Percentiles rank a stretch among this genome's conserved stretches.
Evolutionary conservation across 139 green algal genomes (phyloP).

Genomic region (Gonium pectorale): DNA sequence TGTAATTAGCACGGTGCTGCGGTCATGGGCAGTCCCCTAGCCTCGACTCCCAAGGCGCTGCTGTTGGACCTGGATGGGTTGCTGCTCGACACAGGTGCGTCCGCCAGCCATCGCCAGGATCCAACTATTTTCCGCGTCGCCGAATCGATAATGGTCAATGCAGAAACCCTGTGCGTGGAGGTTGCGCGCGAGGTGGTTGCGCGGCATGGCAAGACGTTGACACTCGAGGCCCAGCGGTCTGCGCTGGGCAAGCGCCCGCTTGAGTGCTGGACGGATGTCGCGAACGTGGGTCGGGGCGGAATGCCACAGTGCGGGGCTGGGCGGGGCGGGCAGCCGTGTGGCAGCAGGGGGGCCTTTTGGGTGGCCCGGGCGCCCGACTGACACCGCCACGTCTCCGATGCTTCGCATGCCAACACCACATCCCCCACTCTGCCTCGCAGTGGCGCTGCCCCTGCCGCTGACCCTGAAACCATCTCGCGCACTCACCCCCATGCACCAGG

Average conservation of each 20-base stretch:
- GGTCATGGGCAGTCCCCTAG: no score
- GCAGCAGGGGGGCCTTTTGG: slow-evolving; percentile 8
- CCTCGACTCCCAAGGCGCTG: slow-evolving; percentile 62
- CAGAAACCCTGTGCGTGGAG: slow-evolving; percentile 78
- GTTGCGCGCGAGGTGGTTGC: slow-evolving; percentile 65
- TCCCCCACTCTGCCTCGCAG: no score
- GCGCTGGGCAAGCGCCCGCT: slow-evolving; percentile 80
- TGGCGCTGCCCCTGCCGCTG: no score
- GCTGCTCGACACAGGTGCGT: slow-evolving; percentile 80
- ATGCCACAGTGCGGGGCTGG: no score
- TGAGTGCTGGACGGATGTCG: slow-evolving; percentile 77
- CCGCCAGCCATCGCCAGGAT: no score
- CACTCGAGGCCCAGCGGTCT: slow-evolving; percentile 22
- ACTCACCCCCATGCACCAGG: neutral
- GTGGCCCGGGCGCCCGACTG: neutral
- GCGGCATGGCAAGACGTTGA: slow-evolving; percentile 61
- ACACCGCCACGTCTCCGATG: neutral
- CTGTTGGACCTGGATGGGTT: slow-evolving; percentile 91
- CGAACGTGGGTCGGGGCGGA: slow-evolving; percentile 18
- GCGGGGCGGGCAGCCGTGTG: neutral
- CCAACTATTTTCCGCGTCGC: neutral
- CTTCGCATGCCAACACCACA: neutral
- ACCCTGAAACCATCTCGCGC: no score
- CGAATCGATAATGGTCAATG: neutral
- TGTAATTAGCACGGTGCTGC: no score